Evolutionary conservation across 2,329 filamentous ascomycete genomes (phyloP).

Genomic region (Cladosporium velox): DNA sequence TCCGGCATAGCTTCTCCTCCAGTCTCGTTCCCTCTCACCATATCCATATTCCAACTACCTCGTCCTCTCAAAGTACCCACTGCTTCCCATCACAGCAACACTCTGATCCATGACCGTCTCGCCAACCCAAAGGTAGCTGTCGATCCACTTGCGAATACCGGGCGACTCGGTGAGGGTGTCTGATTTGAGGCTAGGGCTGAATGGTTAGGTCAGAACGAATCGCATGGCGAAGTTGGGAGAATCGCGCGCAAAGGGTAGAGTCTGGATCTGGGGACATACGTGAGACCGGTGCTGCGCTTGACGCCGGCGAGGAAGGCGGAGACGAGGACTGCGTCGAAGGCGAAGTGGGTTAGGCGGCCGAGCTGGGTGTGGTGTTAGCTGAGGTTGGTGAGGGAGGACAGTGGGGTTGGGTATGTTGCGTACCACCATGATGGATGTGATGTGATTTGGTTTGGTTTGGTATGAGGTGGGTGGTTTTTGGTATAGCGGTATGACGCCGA

Average conservation of each 20-base stretch:
- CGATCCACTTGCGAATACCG: slow-evolving; percentile 82
- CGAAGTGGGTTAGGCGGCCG: slow-evolving; percentile 89
- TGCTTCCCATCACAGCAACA: slow-evolving; percentile 84
- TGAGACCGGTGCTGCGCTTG: slow-evolving; percentile 94
- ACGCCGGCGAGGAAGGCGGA: slow-evolving; percentile 96
- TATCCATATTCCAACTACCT: slow-evolving; percentile 54
- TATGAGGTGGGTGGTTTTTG: slow-evolving; percentile 10
- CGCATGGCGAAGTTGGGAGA: not conserved
- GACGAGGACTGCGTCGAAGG: slow-evolving; percentile 93
- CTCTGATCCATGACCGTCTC: slow-evolving; percentile 99
- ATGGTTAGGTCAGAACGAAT: slow-evolving; percentile 47
- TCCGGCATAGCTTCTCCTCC: not conserved
- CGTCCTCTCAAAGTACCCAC: slow-evolving; percentile 87
- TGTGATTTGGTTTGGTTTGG: not conserved
- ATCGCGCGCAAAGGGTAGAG: not conserved
- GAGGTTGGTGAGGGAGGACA: slow-evolving; percentile 5
- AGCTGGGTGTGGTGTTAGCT: slow-evolving; percentile 73
- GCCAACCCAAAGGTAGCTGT: slow-evolving; percentile 89
- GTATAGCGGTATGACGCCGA: slow-evolving; percentile 3
- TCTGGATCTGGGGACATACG: slow-evolving; percentile 59
- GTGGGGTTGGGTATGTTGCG: not conserved
- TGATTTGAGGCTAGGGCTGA: slow-evolving; percentile 78
- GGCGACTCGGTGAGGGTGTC: slow-evolving; percentile 83
- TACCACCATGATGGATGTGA: slow-evolving; percentile 29
- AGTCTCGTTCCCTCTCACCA: not conserved